phyloP scores from a whole-genome alignment of 73 alveolate genomes.

The Diophrys appendiculata region DNA sequence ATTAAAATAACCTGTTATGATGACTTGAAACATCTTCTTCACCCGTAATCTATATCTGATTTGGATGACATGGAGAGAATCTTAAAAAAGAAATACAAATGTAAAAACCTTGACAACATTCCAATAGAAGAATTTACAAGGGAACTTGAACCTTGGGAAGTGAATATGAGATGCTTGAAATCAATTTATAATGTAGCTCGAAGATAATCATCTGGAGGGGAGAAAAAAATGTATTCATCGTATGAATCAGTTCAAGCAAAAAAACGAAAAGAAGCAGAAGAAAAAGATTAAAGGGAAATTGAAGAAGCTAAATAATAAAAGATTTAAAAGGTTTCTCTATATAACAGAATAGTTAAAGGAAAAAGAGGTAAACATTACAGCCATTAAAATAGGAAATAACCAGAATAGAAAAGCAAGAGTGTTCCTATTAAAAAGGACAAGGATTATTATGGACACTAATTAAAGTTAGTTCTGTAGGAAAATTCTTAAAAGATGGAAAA shows the following conservation, averaged over 20 bases:
- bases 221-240: not conserved
- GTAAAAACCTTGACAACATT: not conserved
- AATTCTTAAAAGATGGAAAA: no score
- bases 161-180: conserved; percentile 2
- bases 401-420: not conserved
- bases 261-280: not conserved
- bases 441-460: not conserved
- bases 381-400: not conserved
- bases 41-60: not conserved
- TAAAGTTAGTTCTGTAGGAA: not conserved
- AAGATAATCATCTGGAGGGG: not conserved
- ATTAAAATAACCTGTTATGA: not conserved
- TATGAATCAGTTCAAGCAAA: not conserved
- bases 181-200: not conserved
- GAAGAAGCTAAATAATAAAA: not conserved
- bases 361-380: not conserved
- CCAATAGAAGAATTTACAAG: conserved; percentile 14
- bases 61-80: not conserved
- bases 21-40: not conserved
- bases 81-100: not conserved
- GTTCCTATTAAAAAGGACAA: not conserved
- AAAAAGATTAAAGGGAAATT: not conserved
- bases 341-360: not conserved
- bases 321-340: not conserved
- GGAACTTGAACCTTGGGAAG: conserved; percentile 9